Evolutionary conservation across 108 stramenopile genomes (phyloP).

Genomic region (Licmophora abbreviata): DNA sequence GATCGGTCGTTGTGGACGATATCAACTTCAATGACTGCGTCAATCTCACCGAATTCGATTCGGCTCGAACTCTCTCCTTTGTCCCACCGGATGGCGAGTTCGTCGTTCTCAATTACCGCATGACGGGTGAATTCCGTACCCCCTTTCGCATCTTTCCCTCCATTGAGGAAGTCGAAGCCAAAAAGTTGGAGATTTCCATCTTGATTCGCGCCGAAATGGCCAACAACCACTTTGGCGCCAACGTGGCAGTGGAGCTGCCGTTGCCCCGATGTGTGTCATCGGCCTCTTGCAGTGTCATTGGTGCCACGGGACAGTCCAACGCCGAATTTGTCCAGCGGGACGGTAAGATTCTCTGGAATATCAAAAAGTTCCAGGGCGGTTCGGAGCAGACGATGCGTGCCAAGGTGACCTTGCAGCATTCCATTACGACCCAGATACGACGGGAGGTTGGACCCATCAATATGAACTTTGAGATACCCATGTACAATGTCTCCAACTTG

Average conservation of each 20-base stretch:
- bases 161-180: slow-evolving; percentile 88
- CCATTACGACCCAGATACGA: slow-evolving; percentile 75
- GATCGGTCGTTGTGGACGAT: slow-evolving; percentile 87
- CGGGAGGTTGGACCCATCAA: slow-evolving; percentile 96
- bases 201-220: slow-evolving; percentile 96
- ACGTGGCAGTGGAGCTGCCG: slow-evolving; percentile 87
- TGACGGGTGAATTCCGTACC: slow-evolving; percentile 93
- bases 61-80: slow-evolving; percentile 80
- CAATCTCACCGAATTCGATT: slow-evolving; percentile 92
- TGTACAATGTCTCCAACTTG: slow-evolving; percentile 98
- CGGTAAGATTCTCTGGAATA: slow-evolving; percentile 88
- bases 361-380: slow-evolving; percentile 96
- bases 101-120: slow-evolving; percentile 94
- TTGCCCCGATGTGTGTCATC: slow-evolving; percentile 63
- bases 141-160: slow-evolving; percentile 96
- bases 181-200: slow-evolving; percentile 81
- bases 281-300: slow-evolving; percentile 60
- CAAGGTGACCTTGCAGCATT: slow-evolving; percentile 67
- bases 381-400: slow-evolving; percentile 90
- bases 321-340: slow-evolving; percentile 79
- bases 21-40: slow-evolving; percentile 99
- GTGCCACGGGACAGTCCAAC: slow-evolving; percentile 41
- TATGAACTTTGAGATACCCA: slow-evolving; percentile 98
- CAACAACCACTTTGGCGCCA: slow-evolving; percentile 92
- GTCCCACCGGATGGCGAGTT: slow-evolving; percentile 99